Evolutionary conservation across 352 stramenopile species (phyloP).

Genomic region (Pythium sukuiense): DNA sequence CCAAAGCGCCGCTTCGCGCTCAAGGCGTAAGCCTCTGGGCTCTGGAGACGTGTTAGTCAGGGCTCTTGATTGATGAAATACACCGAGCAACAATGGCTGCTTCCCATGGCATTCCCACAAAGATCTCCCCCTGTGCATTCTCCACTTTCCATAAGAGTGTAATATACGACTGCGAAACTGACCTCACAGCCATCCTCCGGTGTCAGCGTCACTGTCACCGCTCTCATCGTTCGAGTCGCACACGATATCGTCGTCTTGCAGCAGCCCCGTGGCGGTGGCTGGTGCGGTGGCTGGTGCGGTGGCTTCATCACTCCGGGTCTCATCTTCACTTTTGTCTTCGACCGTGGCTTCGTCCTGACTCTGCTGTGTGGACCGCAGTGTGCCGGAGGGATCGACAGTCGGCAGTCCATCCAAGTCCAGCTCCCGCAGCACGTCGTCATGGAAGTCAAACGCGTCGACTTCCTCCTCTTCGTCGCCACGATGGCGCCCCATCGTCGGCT

Average conservation of each 20-base stretch:
- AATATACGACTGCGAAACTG: neutral
- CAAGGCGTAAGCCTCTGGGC: constrained; percentile 92
- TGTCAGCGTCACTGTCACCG: constrained; percentile 4
- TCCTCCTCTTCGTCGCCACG: constrained; percentile 24
- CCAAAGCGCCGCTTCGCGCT: constrained; percentile 96
- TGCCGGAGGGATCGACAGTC: constrained; percentile 41
- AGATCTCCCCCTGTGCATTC: neutral
- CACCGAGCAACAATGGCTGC: constrained; percentile 38
- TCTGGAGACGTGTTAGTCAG: constrained; percentile 26
- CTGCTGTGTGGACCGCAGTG: constrained; percentile 61
- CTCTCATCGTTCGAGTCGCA: constrained; percentile 31
- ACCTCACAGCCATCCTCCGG: neutral
- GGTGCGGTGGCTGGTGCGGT: neutral
- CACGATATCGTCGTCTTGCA: constrained; percentile 27
- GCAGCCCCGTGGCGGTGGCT: neutral
- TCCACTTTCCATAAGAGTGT: neutral
- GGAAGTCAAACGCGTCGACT: constrained; percentile 37
- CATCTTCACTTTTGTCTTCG: neutral
- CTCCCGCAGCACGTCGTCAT: constrained; percentile 60
- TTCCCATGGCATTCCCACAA: constrained; percentile 5
- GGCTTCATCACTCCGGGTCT: neutral
- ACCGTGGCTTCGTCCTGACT: constrained; percentile 24
- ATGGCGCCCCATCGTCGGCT: constrained; percentile 21
- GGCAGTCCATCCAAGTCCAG: constrained; percentile 38
- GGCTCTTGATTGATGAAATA: constrained; percentile 59